Evolutionary conservation across 257 asterid species (phyloP).

Genomic region (Rubia yunnanensis): DNA sequence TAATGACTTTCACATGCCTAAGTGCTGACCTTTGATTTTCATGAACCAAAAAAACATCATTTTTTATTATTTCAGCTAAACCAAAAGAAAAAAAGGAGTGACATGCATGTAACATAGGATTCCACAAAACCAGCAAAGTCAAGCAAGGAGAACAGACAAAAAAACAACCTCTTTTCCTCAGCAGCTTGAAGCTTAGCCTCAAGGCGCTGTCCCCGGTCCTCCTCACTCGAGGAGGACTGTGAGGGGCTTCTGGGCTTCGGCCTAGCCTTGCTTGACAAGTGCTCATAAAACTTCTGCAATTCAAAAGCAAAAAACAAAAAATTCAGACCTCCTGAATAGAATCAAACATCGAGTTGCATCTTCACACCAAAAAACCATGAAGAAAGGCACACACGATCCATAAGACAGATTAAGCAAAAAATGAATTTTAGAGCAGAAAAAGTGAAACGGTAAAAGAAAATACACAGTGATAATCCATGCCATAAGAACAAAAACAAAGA

Average conservation of each 20-base stretch:
- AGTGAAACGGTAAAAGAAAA: not conserved
- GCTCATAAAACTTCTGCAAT: slow-evolving; percentile 72
- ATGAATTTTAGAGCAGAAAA: not conserved
- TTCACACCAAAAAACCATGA: not conserved
- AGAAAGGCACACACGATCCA: not conserved
- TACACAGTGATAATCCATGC: not conserved
- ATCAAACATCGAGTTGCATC: not conserved
- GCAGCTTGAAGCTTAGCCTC: slow-evolving; percentile 99
- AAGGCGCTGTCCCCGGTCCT: slow-evolving; percentile 80
- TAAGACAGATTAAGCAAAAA: not conserved
- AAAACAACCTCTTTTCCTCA: slow-evolving; percentile 69
- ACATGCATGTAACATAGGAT: slow-evolving; percentile 6
- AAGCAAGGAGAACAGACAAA: not conserved
- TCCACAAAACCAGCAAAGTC: not conserved
- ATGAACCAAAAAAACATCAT: not conserved
- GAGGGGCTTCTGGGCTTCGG: slow-evolving; percentile 84
- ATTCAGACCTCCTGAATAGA: not conserved
- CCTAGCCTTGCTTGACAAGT: slow-evolving; percentile 82
- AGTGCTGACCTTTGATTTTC: slow-evolving; percentile 5
- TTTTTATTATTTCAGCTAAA: not conserved
- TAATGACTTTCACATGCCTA: slow-evolving; percentile 10
- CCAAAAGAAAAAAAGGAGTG: not conserved
- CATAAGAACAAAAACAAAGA: not conserved
- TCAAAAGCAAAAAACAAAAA: not conserved
- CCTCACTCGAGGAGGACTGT: slow-evolving; percentile 55